Evolutionary conservation across 1,284 basidiomycete species (phyloP).

Genomic region (Cronartium quercuum): DNA sequence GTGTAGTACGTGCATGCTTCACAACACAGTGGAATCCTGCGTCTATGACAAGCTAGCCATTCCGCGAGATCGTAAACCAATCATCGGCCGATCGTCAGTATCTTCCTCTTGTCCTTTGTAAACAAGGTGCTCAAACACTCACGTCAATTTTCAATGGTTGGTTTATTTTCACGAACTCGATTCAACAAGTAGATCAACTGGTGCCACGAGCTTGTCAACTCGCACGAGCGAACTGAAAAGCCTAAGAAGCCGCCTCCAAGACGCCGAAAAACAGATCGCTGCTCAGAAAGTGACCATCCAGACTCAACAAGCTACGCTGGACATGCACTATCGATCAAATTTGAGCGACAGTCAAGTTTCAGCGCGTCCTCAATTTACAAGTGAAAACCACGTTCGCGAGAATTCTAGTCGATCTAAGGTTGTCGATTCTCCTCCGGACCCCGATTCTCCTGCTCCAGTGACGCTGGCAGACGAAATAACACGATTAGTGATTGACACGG

Average conservation of each 20-base stretch:
- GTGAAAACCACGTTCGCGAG: background rate
- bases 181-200: background rate
- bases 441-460: background rate
- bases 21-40: conserved; percentile 30
- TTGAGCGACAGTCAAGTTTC: background rate
- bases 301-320: background rate
- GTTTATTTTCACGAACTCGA: no score
- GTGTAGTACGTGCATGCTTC: conserved; percentile 34
- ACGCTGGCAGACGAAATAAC: conserved; percentile 30
- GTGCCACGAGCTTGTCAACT: background rate
- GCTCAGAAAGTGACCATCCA: conserved; percentile 25
- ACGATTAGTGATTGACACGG: conserved; percentile 26
- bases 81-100: conserved; percentile 10
- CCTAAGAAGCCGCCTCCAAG: conserved; percentile 5
- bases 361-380: background rate
- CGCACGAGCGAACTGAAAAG: conserved; percentile 18
- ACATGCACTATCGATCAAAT: no score
- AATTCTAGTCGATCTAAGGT: background rate
- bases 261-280: conserved; percentile 30
- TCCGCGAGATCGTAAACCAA: conserved; percentile 14
- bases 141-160: background rate
- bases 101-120: background rate
- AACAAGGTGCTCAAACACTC: background rate
- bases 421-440: background rate
- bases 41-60: conserved; percentile 25